phyloP scores from a whole-genome alignment of 1,284 basidiomycete genomes.

The Leucoagaricus sp. region DNA sequence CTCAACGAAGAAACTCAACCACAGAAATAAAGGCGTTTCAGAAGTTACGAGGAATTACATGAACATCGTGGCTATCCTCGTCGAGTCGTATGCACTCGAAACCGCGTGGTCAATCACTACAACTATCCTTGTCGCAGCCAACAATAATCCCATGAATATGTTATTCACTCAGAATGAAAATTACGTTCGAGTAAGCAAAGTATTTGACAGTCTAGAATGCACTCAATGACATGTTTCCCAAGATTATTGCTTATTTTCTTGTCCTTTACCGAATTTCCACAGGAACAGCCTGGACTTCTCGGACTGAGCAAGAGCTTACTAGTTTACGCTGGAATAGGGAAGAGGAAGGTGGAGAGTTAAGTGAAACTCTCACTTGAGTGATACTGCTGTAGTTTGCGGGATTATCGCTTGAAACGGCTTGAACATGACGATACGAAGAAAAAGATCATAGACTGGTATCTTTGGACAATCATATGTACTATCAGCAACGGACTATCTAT shows the following conservation, averaged over 20 bases:
- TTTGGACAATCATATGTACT: too few species aligned
- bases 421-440: too few species aligned
- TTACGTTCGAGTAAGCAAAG: not conserved
- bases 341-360: not conserved
- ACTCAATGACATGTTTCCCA: not conserved
- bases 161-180: conserved; percentile 1
- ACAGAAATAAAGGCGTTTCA: not conserved
- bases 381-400: not conserved
- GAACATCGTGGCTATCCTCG: not conserved
- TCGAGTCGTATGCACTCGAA: conserved; percentile 3
- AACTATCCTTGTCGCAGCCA: not conserved
- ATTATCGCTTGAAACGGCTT: not conserved
- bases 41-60: not conserved
- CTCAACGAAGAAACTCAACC: not conserved
- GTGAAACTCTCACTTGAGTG: not conserved
- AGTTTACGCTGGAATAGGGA: not conserved
- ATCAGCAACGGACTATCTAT: too few species aligned
- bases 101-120: not conserved
- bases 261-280: not conserved
- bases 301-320: not conserved
- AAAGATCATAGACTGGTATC: too few species aligned
- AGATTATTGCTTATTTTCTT: conserved; percentile 1
- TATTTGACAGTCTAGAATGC: too few species aligned
- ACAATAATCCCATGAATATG: not conserved
- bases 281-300: not conserved